Evolutionary conservation across 345 rosid genomes (phyloP).

Genomic region (Gossypium bickii): DNA sequence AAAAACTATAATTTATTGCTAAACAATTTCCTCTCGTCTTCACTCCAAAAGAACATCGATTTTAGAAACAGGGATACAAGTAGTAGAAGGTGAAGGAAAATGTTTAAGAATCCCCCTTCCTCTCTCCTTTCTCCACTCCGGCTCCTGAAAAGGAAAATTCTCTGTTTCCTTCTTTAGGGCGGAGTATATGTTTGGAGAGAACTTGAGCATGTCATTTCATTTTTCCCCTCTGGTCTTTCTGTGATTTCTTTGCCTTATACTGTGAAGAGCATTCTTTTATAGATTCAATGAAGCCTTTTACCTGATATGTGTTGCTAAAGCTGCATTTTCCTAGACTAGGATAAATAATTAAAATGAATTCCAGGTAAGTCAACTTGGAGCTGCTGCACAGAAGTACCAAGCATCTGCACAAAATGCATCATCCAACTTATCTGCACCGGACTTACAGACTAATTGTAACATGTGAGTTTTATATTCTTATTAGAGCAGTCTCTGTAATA

Average conservation of each 20-base stretch:
- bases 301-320: background rate
- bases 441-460: slow-evolving; percentile 60
- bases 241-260: background rate
- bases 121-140: background rate
- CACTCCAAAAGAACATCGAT: background rate
- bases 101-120: background rate
- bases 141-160: background rate
- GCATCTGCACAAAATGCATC: slow-evolving; percentile 54
- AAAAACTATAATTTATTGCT: background rate
- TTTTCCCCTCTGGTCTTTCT: background rate
- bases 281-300: background rate
- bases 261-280: slow-evolving; percentile 1
- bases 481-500: background rate
- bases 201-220: background rate
- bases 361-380: slow-evolving; percentile 67
- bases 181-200: background rate
- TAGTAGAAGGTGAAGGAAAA: background rate
- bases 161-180: background rate
- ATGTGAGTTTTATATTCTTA: slow-evolving; percentile 38
- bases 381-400: slow-evolving; percentile 67
- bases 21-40: background rate
- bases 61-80: background rate
- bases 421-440: slow-evolving; percentile 46
- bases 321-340: background rate
- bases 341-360: background rate